Evolutionary conservation across 1,284 basidiomycete genomes (phyloP).

Genomic region (Macrocystidia cucumis): DNA sequence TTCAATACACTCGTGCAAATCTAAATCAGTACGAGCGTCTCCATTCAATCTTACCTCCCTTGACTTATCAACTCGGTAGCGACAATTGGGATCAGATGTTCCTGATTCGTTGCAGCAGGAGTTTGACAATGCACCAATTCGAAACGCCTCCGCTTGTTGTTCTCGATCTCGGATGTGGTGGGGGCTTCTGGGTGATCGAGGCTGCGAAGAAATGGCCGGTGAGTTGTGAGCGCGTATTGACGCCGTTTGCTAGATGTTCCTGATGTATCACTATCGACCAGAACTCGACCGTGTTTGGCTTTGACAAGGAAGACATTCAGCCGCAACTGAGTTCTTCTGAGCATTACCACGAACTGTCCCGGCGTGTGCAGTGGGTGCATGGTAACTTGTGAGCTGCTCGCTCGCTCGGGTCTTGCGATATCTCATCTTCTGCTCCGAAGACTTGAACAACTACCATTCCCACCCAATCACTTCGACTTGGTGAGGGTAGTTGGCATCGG

Average conservation of each 20-base stretch:
- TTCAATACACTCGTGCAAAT: constrained; percentile 38
- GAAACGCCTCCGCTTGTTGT: constrained; percentile 41
- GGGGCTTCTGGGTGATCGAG: constrained; percentile 67
- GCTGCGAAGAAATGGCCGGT: constrained; percentile 62
- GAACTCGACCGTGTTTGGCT: constrained; percentile 50
- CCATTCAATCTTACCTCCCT: constrained; percentile 1
- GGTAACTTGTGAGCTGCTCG: constrained; percentile 48
- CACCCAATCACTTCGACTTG: constrained; percentile 48
- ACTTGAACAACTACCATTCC: constrained; percentile 55
- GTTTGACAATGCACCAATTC: constrained; percentile 48
- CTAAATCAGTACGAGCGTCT: constrained; percentile 42
- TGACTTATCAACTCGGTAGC: constrained; percentile 24
- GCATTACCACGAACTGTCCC: constrained; percentile 28
- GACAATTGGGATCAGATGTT: constrained; percentile 67
- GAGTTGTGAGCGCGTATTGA: constrained; percentile 16
- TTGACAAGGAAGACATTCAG: constrained; percentile 49
- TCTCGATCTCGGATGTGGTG: constrained; percentile 77
- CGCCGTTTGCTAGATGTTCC: constrained; percentile 2
- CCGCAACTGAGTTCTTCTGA: constrained; percentile 37
- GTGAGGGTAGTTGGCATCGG: constrained; percentile 57
- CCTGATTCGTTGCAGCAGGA: constrained; percentile 36
- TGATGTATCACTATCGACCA: constrained; percentile 20
- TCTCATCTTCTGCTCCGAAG: constrained; percentile 24
- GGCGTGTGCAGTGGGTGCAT: constrained; percentile 55
- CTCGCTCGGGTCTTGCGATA: neutral